A percentile compares a stretch with the other conserved stretches of the same genome.
phyloP scores from a whole-genome alignment of 108 stramenopile genomes.

The Cafeteria roenbergensis region DNA sequence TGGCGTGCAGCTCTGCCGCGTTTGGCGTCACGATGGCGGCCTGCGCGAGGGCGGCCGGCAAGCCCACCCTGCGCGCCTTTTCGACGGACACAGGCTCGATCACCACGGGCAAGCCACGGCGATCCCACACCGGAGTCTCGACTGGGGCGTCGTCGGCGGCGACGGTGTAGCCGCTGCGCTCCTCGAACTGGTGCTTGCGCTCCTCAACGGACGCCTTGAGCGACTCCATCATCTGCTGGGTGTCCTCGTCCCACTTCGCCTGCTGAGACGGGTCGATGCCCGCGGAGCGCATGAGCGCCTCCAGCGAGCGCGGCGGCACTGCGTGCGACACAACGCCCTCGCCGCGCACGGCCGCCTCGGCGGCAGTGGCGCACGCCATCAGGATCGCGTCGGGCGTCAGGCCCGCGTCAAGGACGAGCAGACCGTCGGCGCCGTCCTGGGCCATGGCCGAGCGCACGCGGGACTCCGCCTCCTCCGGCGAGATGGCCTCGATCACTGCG shows the following conservation, averaged over 20 bases:
- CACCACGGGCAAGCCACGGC: slow-evolving; percentile 8
- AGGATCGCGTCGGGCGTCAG: slow-evolving; percentile 26
- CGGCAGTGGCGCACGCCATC: background rate
- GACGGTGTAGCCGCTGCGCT: background rate
- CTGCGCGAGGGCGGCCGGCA: background rate
- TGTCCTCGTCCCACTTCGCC: too few species aligned
- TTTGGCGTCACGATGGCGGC: slow-evolving; percentile 9
- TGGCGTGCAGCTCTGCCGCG: background rate
- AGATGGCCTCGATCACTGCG: slow-evolving; percentile 41
- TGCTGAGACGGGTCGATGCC: too few species aligned
- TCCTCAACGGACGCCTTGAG: background rate
- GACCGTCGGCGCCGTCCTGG: slow-evolving; percentile 20
- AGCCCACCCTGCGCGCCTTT: background rate
- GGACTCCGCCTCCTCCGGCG: slow-evolving; percentile 27
- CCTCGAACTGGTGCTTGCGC: background rate
- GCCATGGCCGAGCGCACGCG: slow-evolving; percentile 7
- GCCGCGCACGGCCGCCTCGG: background rate
- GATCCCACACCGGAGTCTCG: background rate
- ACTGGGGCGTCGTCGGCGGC: background rate
- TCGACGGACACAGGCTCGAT: slow-evolving; percentile 13
- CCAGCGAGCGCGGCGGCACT: too few species aligned
- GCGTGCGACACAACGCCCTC: too few species aligned
- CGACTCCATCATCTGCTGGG: background rate
- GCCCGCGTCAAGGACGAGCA: slow-evolving; percentile 62
- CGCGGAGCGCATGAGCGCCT: too few species aligned